Evolutionary conservation across 495 filamentous ascomycete genomes (phyloP), one percentile per base, ranked within the genome.

Genomic region (Penicillium flavigenum): DNA sequence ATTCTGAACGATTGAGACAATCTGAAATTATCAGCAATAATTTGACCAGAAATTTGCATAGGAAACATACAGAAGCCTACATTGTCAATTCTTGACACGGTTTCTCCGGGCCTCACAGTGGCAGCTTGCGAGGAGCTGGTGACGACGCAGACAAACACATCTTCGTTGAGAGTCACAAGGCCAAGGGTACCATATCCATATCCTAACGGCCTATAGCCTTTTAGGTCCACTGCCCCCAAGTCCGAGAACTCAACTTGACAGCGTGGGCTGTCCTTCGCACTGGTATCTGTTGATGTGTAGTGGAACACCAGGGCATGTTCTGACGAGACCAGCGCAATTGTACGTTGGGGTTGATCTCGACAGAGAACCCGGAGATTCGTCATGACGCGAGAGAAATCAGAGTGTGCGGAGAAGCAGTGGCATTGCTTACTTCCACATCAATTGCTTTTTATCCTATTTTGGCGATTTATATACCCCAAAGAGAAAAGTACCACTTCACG

Each of bases 71-170:
- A 89, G 70, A 98, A 98, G 51, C 93, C 90, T 56, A 98, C 93
- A 22, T 81, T 84, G 59, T 86, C 81, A 51, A 98, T 97, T 70
- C 83, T 88, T 67, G 91, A 87, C 20, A 98, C 87, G 7, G 85
- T 89, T 77, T 98, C 94, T 12, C 88, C 90, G 0, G 93, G 91
- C 47, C 91, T 80, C 38, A 96, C 82, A 19, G 83, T 88, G 34
- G 94, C 95, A 19, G 92, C 92, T 46, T 85, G 83, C 8, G 80
- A 81, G 38, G 90, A 86, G 41, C 82, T 79, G 39, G 85, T 95
- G 27, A 98, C 86, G n/a, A 96, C 87, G 61, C 91, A 94, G 19
- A 98, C 79, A 65, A 98, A 98, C 16, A 96, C 85, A 80, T 96
- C 93, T 27, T 85, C 79, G 46, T 83, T 82, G 47, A 97, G 79